phyloP scores from a whole-genome alignment of 2,329 filamentous ascomycete genomes.

The Chrysoporthe puriensis region DNA sequence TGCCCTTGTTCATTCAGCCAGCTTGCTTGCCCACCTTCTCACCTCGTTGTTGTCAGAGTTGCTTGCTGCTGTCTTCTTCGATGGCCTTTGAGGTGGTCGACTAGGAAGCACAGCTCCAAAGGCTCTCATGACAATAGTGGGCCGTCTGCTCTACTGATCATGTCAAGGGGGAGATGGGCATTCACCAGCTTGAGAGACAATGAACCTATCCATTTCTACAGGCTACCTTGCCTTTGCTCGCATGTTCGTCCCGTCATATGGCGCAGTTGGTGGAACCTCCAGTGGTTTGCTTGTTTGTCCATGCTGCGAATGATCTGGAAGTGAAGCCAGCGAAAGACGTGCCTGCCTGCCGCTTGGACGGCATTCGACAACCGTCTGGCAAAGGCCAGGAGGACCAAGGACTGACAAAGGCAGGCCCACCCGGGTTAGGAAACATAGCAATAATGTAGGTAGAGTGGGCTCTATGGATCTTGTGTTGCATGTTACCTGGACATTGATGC shows the following conservation, averaged over 20 bases:
- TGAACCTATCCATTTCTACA: too few relatives aligned
- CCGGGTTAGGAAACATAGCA: not conserved
- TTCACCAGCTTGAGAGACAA: not conserved
- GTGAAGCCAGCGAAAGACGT: not conserved
- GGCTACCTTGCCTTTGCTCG: not conserved
- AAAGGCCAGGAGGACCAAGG: not conserved
- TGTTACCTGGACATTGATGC: not conserved
- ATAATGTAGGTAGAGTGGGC: not conserved
- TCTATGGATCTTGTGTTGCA: not conserved
- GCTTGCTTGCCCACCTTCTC: not conserved
- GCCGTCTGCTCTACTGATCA: not conserved
- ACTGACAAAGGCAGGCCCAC: not conserved
- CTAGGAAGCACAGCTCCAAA: not conserved
- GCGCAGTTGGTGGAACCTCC: not conserved
- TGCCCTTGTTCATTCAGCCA: not conserved
- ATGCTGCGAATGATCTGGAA: not conserved
- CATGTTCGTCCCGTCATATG: not conserved
- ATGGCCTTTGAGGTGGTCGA: not conserved
- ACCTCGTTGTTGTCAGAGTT: not conserved
- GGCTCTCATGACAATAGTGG: not conserved
- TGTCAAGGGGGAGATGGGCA: not conserved
- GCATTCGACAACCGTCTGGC: not conserved
- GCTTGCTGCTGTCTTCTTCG: not conserved
- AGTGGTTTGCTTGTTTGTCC: not conserved
- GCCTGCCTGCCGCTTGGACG: not conserved